Conservation (phyloP, 306 rosid genomes). For the Chamaecrista fasciculata region DNA sequence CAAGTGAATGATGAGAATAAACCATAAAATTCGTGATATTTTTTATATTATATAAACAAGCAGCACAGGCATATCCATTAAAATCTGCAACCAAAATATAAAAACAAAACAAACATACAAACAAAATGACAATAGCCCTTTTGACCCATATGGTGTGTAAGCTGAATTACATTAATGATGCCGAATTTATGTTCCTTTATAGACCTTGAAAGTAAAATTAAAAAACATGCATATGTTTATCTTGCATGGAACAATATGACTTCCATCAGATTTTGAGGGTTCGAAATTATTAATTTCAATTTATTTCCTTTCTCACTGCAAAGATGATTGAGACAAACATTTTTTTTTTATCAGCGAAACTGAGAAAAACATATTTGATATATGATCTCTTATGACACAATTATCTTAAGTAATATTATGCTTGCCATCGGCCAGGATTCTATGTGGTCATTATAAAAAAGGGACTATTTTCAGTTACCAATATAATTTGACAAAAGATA, state of each 20-base stretch:
- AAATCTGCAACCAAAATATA: not conserved
- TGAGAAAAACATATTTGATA: not conserved
- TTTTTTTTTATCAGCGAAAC: no score
- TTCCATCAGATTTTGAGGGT: not conserved
- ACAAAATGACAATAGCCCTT: not conserved
- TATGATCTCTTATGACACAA: not conserved
- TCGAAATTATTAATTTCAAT: not conserved
- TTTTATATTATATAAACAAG: not conserved
- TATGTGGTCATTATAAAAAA: not conserved
- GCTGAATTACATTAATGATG: not conserved
- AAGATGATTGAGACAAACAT: not conserved
- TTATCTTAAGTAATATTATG: not conserved
- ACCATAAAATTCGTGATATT: constrained; percentile 1
- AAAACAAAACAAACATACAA: no score
- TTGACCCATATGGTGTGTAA: not conserved
- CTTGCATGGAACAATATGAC: not conserved
- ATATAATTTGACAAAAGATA: not conserved
- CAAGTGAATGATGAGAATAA: constrained; percentile 18
- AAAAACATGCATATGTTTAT: not conserved
- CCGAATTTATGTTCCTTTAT: not conserved
- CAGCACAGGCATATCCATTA: not conserved
- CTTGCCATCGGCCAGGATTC: not conserved
- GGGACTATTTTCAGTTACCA: not conserved
- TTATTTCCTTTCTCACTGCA: not conserved
- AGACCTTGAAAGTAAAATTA: not conserved